A percentile compares a stretch with the other conserved stretches of the same genome.
These are phyloP conservation scores for Thamnidium elegans DNA, from an alignment of 192 early-diverging fungal species.

Conservation along the genomic window DNA sequence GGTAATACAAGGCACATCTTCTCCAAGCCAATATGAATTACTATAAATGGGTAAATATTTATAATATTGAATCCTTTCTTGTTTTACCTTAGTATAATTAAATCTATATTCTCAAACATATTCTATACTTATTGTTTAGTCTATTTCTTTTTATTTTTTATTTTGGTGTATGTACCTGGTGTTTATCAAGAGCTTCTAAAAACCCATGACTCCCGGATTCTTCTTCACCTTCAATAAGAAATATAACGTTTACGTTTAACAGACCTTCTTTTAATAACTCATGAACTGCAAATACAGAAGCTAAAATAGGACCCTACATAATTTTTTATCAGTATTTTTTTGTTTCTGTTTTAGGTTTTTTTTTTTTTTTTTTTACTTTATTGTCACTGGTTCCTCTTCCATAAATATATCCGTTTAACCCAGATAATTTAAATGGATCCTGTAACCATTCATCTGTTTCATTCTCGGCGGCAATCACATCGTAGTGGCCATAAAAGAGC, in stretches of 20 bases:
- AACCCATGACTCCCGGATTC: slow-evolving; percentile 69
- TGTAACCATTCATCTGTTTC: slow-evolving; percentile 51
- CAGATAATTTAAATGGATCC: slow-evolving; percentile 61
- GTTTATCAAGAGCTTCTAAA: slow-evolving; percentile 52
- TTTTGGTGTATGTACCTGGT: slow-evolving; percentile 39
- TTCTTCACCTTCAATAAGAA: slow-evolving; percentile 77
- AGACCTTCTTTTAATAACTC: slow-evolving; percentile 55
- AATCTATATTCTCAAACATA: slow-evolving; percentile 47
- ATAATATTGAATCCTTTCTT: background rate
- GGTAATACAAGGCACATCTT: slow-evolving; percentile 70
- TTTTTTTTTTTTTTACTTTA: slow-evolving; percentile 35
- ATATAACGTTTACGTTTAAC: slow-evolving; percentile 61
- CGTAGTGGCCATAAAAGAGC: slow-evolving; percentile 77
- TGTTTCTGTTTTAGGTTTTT: too few relatives aligned
- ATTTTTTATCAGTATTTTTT: too few relatives aligned
- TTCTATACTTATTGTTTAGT: too few relatives aligned
- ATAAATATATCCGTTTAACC: slow-evolving; percentile 68
- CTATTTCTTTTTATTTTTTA: too few relatives aligned
- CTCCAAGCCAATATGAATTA: slow-evolving; percentile 78
- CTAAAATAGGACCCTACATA: slow-evolving; percentile 59
- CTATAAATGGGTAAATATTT: slow-evolving; percentile 40
- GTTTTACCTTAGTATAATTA: slow-evolving; percentile 47
- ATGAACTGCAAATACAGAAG: slow-evolving; percentile 64
- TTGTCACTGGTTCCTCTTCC: slow-evolving; percentile 75
- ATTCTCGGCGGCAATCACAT: slow-evolving; percentile 69